Evolutionary conservation across 805 yeast species (phyloP).

Genomic region (Nakazawaea ernobii): DNA sequence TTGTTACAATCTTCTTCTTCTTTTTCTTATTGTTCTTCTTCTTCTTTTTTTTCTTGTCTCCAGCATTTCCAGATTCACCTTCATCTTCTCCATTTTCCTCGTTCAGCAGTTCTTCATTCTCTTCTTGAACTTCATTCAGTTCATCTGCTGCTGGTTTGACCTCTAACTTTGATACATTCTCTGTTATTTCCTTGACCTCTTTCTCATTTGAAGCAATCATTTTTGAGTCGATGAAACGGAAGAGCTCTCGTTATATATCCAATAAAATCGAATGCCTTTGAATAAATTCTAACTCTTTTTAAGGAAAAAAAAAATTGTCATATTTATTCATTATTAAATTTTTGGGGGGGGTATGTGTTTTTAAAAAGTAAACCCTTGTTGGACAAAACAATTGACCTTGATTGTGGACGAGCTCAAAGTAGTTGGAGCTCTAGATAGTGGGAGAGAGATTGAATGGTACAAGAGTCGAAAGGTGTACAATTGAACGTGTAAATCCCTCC

Average conservation of each 20-base stretch:
- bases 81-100: slow-evolving; percentile 29
- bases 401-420: too few species aligned
- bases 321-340: too few species aligned
- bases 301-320: too few species aligned
- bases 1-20: slow-evolving; percentile 51
- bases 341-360: too few species aligned
- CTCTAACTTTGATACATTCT: not conserved
- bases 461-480: too few species aligned
- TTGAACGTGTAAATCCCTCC: not conserved
- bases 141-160: not conserved
- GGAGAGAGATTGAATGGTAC: too few species aligned
- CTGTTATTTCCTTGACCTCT: slow-evolving; percentile 11
- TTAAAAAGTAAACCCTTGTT: too few species aligned
- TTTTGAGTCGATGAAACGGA: not conserved
- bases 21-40: slow-evolving; percentile 51
- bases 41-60: slow-evolving; percentile 49
- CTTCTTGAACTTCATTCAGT: not conserved
- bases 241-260: too few species aligned
- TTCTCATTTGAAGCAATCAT: not conserved
- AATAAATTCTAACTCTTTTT: too few species aligned
- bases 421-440: too few species aligned
- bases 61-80: slow-evolving; percentile 9
- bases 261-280: too few species aligned
- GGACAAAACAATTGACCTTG: too few species aligned
- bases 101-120: slow-evolving; percentile 16